Conservation (phyloP, 2,329 filamentous ascomycete species). For the Mycosphaerella arachidis region DNA sequence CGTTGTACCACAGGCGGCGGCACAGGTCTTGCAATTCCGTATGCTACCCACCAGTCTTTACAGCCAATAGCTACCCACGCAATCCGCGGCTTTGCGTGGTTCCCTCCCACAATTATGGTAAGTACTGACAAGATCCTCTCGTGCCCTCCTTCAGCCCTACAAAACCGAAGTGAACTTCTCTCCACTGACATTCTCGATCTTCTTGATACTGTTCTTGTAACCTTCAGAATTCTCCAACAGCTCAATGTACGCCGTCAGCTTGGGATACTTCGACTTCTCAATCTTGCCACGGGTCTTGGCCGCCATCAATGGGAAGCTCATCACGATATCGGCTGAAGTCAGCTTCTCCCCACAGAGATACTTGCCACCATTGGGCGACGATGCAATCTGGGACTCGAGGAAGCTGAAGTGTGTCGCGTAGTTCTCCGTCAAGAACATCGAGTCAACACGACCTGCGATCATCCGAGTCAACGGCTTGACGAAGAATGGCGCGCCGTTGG, state of each 20-base stretch:
- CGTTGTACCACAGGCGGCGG: no score
- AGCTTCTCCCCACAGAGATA: conserved; percentile 49
- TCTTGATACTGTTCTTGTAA: conserved; percentile 47
- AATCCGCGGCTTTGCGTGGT: no score
- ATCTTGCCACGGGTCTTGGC: conserved; percentile 35
- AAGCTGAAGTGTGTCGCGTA: conserved; percentile 47
- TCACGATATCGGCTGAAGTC: conserved; percentile 50
- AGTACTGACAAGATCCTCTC: no score
- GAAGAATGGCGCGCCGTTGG: conserved; percentile 60
- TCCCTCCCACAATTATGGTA: no score
- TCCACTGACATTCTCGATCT: conserved; percentile 43
- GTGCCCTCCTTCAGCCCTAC: not conserved
- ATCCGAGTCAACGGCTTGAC: conserved; percentile 58
- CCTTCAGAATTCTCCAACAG: conserved; percentile 42
- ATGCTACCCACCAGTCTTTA: no score
- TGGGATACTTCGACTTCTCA: conserved; percentile 44
- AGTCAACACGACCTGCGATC: conserved; percentile 49
- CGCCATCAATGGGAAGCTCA: conserved; percentile 50
- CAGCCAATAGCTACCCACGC: no score
- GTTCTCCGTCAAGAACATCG: conserved; percentile 44
- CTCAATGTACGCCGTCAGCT: conserved; percentile 44
- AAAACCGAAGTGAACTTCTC: conserved; percentile 18
- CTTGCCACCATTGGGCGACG: conserved; percentile 45
- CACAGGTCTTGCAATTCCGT: no score
- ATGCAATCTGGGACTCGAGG: conserved; percentile 47